A percentile compares a stretch with the other conserved stretches of the same genome.
Evolutionary conservation across 768 basidiomycete genomes (phyloP).

Genomic region (Gelatoporia subvermispora): DNA sequence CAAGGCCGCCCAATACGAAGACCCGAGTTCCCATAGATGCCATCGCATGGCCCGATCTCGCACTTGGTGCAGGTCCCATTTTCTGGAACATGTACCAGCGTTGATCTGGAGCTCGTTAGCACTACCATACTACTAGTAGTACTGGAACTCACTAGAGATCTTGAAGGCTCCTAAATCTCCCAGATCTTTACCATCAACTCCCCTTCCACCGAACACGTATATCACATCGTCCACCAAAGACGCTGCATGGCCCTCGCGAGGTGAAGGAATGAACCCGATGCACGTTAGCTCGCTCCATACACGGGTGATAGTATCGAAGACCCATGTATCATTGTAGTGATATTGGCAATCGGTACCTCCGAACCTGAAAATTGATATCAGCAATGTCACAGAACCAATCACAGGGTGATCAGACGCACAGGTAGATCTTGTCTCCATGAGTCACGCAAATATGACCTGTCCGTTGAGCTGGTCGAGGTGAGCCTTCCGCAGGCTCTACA

Average conservation of each 20-base stretch:
- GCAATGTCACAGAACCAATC: not conserved
- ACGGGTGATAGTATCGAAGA: conserved; percentile 75
- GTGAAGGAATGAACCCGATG: conserved; percentile 94
- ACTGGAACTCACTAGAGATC: conserved; percentile 73
- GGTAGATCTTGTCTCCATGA: conserved; percentile 73
- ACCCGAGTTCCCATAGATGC: conserved; percentile 85
- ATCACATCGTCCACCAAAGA: conserved; percentile 96
- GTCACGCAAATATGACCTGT: conserved; percentile 92
- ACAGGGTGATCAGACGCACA: conserved; percentile 46
- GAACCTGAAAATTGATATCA: conserved; percentile 49
- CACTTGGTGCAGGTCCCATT: conserved; percentile 94
- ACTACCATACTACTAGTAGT: too few species aligned
- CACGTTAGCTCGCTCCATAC: conserved; percentile 91
- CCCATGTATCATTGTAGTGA: conserved; percentile 99
- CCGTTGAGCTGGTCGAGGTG: conserved; percentile 69
- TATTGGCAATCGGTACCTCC: conserved; percentile 98
- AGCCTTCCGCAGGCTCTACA: conserved; percentile 51
- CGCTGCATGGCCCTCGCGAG: conserved; percentile 94
- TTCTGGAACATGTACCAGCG: conserved; percentile 99
- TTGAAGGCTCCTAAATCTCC: conserved; percentile 96
- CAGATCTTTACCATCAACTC: conserved; percentile 94
- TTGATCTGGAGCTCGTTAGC: too few species aligned
- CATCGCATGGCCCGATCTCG: conserved; percentile 98
- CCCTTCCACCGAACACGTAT: conserved; percentile 95
- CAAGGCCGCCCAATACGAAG: conserved; percentile 91